Percentiles rank a stretch among this genome's conserved stretches.
phyloP scores from a whole-genome alignment of 768 basidiomycete species.

The Lenzites betulinus region DNA sequence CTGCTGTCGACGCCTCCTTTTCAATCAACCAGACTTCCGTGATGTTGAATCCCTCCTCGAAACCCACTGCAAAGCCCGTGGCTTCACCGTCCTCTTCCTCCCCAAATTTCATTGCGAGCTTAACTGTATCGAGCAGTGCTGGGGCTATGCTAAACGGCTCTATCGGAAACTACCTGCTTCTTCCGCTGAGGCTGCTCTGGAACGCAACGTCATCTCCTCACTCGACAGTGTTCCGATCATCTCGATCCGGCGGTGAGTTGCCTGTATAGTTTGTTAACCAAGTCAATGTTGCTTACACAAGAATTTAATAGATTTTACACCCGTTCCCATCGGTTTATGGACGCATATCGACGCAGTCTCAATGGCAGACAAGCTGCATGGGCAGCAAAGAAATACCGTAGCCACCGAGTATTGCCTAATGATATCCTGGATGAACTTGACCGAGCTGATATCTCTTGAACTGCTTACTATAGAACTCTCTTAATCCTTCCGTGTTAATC shows the following conservation, averaged over 20 bases:
- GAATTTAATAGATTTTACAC: too few relatives aligned
- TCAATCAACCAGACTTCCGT: constrained; percentile 44
- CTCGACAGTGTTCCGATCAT: constrained; percentile 33
- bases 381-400: constrained; percentile 8
- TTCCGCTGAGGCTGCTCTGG: constrained; percentile 35
- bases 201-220: constrained; percentile 32
- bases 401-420: constrained; percentile 4
- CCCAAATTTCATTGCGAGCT: constrained; percentile 45
- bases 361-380: constrained; percentile 5
- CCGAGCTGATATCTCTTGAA: not conserved
- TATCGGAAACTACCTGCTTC: constrained; percentile 34
- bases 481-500: not conserved
- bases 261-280: too few relatives aligned
- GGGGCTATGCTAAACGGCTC: constrained; percentile 38
- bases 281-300: too few relatives aligned
- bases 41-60: constrained; percentile 38
- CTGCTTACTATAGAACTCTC: not conserved
- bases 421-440: not conserved
- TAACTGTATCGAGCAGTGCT: constrained; percentile 42
- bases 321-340: not conserved
- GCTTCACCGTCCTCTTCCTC: too few relatives aligned
- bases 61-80: constrained; percentile 23
- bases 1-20: constrained; percentile 40
- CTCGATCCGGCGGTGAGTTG: constrained; percentile 33
- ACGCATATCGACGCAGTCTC: not conserved